Base-by-base conservation (phyloP, 2,329 filamentous ascomycete species). In the Iodosphaeria phyllophila region DNA sequence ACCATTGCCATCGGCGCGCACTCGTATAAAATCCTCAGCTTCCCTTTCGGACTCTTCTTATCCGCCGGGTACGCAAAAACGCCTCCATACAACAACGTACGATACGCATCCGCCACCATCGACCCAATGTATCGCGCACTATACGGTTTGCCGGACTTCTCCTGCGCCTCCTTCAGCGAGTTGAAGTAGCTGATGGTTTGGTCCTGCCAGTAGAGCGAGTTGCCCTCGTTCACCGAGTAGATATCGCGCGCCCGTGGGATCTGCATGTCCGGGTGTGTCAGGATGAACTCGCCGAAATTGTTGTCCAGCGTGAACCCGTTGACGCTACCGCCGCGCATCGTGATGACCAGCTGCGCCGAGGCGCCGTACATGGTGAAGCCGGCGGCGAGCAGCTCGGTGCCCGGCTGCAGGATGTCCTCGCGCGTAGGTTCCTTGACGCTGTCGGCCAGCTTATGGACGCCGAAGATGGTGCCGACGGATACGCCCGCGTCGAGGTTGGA, bases 341-440 rank as follows among this genome's bases (percentile, higher is more conserved):
- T 98, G 46, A 98, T 77, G 42, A 98, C 89, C 22, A 98, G 65
- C 58, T 95, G 86, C 4, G 89, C 74, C 3, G 84, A 93, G 38
- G 89, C 89, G 45, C 89, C 89, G 56, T 98, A 98, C 89, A 98
- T 98, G 53, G 89, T 98, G 65, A 98, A 98, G n/a, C 89, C 89
- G 13, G 80, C 74, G 18, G 89, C 86, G 12, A 95, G 68, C 36
- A 95, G 69, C 53, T 93, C 84, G 2, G 78, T 86, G 28, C 89
- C 89, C 1, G 89, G 78, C 51, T 73, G 74, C 31, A 95, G 66
- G 32, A 98, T 67, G 48, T 95, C 84, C 43, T 91, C 82, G 39
- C 77, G 74, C 30, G 65, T 74, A n/a, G n/a, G n/a, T 35, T 77
- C 78, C 30, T 56, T 61, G 9, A 75, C 72, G 35, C 65, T 73